These are phyloP conservation scores for Leptographium wingfieldii DNA, from an alignment of 2,329 filamentous ascomycete genomes.

Conservation along the genomic window DNA sequence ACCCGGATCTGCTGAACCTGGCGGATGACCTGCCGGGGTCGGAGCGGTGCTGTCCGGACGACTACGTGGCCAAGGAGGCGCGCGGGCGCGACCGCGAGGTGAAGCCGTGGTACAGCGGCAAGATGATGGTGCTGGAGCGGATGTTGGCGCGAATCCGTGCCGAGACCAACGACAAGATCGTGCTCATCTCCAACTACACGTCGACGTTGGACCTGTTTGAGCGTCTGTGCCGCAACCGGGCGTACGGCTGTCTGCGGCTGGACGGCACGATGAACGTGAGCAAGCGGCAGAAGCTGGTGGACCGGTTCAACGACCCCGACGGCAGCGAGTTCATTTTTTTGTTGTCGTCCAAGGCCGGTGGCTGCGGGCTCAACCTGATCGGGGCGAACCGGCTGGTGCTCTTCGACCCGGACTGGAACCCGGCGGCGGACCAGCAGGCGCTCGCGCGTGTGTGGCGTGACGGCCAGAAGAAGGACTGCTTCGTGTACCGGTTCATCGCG, in stretches of 20 bases:
- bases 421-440: constrained; percentile 92
- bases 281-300: constrained; percentile 92
- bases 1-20: constrained; percentile 82
- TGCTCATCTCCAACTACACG: constrained; percentile 97
- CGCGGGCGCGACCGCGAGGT: constrained; percentile 84
- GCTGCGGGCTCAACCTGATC: constrained; percentile 90
- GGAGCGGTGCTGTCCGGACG: constrained; percentile 68
- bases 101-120: constrained; percentile 92
- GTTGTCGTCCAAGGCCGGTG: constrained; percentile 92
- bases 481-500: constrained; percentile 98
- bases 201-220: constrained; percentile 93
- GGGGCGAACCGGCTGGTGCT: constrained; percentile 89
- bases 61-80: constrained; percentile 77
- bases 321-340: constrained; percentile 88
- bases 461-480: constrained; percentile 97
- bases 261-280: constrained; percentile 97
- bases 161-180: constrained; percentile 98
- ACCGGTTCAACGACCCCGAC: constrained; percentile 91
- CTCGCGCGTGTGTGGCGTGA: constrained; percentile 97
- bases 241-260: constrained; percentile 76
- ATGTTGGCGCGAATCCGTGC: constrained; percentile 94
- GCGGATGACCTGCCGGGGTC: constrained; percentile 75
- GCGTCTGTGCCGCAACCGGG: constrained; percentile 69
- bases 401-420: constrained; percentile 97
- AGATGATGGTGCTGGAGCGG: constrained; percentile 95